These are phyloP conservation scores for Penstemon barbatus DNA, from an alignment of 257 asterid species.

Conservation along the genomic window DNA sequence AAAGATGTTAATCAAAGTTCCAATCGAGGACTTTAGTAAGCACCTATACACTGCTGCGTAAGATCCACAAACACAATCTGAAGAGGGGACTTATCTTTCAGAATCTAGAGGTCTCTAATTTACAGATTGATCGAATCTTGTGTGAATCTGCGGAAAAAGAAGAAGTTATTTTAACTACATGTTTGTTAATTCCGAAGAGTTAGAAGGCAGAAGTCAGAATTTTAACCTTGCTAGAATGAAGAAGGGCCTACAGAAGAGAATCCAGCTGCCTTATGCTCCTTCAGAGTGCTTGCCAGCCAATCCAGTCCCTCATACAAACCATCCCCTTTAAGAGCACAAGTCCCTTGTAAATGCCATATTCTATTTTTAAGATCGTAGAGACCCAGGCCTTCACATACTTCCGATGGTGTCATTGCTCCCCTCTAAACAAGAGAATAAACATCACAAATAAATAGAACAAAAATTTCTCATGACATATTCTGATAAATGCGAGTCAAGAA, in stretches of 20 bases:
- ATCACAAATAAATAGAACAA: slow-evolving; percentile 5
- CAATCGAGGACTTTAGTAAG: slow-evolving; percentile 22
- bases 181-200: slow-evolving; percentile 6
- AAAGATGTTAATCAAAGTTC: slow-evolving; percentile 15
- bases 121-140: slow-evolving; percentile 29
- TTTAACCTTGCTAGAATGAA: slow-evolving; percentile 55
- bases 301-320: slow-evolving; percentile 96
- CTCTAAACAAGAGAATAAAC: slow-evolving; percentile 44
- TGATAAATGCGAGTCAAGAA: background rate
- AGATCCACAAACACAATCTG: slow-evolving; percentile 26
- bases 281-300: slow-evolving; percentile 87
- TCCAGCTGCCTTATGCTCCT: slow-evolving; percentile 80
- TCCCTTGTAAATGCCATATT: slow-evolving; percentile 96
- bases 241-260: slow-evolving; percentile 85
- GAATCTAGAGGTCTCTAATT: slow-evolving; percentile 24
- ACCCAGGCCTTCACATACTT: slow-evolving; percentile 92
- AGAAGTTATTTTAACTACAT: background rate
- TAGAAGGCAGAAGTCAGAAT: slow-evolving; percentile 8
- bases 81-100: slow-evolving; percentile 11
- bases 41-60: slow-evolving; percentile 29
- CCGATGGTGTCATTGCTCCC: slow-evolving; percentile 95
- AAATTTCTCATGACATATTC: background rate
- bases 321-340: slow-evolving; percentile 89
- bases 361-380: slow-evolving; percentile 79
- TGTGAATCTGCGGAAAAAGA: slow-evolving; percentile 35